phyloP scores from a whole-genome alignment of 805 yeast genomes.

The Brettanomyces custersianus region DNA sequence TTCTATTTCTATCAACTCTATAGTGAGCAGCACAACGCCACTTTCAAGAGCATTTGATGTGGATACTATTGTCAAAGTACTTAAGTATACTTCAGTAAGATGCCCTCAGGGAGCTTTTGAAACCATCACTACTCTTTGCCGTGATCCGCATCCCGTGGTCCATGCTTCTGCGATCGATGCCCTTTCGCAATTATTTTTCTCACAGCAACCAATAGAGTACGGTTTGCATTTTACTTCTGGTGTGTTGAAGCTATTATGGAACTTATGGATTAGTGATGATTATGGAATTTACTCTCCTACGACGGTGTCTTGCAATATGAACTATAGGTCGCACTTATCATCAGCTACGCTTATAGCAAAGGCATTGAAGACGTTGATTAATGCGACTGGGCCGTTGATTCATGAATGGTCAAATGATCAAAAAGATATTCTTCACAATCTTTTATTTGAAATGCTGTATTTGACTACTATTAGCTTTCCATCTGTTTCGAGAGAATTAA shows the following conservation, averaged over 20 bases:
- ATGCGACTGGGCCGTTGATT: constrained; percentile 51
- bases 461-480: constrained; percentile 25
- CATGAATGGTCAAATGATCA: constrained; percentile 21
- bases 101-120: constrained; percentile 42
- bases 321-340: constrained; percentile 30
- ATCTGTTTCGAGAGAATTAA: constrained; percentile 28
- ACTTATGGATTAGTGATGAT: constrained; percentile 34
- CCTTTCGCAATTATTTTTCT: constrained; percentile 44
- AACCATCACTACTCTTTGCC: constrained; percentile 48
- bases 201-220: constrained; percentile 29
- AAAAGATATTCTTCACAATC: constrained; percentile 27
- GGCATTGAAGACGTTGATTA: constrained; percentile 36
- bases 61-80: constrained; percentile 29
- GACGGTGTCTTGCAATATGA: constrained; percentile 40
- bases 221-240: constrained; percentile 29
- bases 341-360: constrained; percentile 36
- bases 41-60: constrained; percentile 51
- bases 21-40: constrained; percentile 61
- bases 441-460: constrained; percentile 30
- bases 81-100: constrained; percentile 16
- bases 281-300: constrained; percentile 39
- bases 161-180: constrained; percentile 67
- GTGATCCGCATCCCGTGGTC: constrained; percentile 81
- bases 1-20: constrained; percentile 49
- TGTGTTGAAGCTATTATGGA: constrained; percentile 31